Percentiles rank a stretch among this genome's conserved stretches.
Conservation (phyloP, 768 basidiomycete genomes). For the Lactarius sanguifluus region DNA sequence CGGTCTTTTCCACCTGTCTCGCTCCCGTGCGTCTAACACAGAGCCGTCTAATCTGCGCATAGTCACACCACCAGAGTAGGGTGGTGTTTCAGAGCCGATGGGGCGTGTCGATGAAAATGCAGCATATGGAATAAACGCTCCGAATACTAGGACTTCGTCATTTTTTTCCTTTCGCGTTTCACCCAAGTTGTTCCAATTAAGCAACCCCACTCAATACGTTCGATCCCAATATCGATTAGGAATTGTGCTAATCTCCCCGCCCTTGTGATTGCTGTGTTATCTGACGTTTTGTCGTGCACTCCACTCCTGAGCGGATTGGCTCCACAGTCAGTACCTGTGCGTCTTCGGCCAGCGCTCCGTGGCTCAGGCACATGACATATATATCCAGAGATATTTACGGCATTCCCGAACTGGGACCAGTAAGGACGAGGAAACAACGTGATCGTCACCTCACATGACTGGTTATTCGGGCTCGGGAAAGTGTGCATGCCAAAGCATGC, state of each 20-base stretch:
- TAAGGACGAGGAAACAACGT: background rate
- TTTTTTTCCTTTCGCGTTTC: constrained; percentile 1
- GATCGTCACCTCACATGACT: constrained; percentile 1
- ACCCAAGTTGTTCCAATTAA: background rate
- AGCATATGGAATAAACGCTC: background rate
- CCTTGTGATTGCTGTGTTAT: constrained; percentile 12
- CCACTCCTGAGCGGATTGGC: constrained; percentile 14
- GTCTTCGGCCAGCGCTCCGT: constrained; percentile 21
- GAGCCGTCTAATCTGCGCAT: background rate
- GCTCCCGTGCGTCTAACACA: background rate
- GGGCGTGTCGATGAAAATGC: background rate
- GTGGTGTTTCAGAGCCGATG: constrained; percentile 3
- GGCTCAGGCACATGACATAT: constrained; percentile 12
- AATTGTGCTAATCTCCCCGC: background rate
- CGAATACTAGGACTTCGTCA: background rate
- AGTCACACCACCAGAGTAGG: background rate
- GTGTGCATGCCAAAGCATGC: background rate
- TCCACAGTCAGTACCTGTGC: constrained; percentile 12
- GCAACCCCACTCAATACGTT: constrained; percentile 1
- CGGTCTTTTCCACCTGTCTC: background rate
- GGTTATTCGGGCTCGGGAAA: background rate
- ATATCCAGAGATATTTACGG: background rate
- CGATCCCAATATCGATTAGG: constrained; percentile 12
- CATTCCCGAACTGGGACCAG: background rate
- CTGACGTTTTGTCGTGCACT: constrained; percentile 5